Percentiles rank a stretch among this genome's conserved stretches.
Evolutionary conservation across 352 stramenopile genomes (phyloP).

Genomic region (Pythium sukuiense): DNA sequence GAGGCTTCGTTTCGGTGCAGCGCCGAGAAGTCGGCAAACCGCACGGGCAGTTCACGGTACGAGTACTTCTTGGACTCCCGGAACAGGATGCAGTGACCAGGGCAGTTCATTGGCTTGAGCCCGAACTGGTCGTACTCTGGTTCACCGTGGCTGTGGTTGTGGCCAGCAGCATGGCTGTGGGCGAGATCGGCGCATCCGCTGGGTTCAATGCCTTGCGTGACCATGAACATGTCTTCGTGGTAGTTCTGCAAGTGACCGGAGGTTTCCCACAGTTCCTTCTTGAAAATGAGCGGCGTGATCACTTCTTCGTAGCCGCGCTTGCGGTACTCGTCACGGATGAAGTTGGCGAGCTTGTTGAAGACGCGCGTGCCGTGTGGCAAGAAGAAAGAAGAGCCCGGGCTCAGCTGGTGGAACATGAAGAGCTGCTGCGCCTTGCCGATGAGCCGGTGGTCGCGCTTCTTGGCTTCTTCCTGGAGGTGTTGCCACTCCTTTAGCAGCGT

Average conservation of each 20-base stretch:
- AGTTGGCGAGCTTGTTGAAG: constrained; percentile 95
- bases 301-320: constrained; percentile 94
- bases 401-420: constrained; percentile 95
- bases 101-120: constrained; percentile 99
- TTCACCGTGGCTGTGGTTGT: constrained; percentile 27
- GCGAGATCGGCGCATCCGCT: background rate
- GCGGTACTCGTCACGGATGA: constrained; percentile 86
- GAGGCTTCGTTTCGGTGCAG: constrained; percentile 96
- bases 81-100: constrained; percentile 97
- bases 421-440: constrained; percentile 96
- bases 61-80: constrained; percentile 93
- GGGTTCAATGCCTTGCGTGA: constrained; percentile 64
- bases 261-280: constrained; percentile 97
- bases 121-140: constrained; percentile 92
- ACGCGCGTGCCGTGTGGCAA: constrained; percentile 96
- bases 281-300: constrained; percentile 97
- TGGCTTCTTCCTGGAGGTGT: constrained; percentile 93
- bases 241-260: constrained; percentile 98
- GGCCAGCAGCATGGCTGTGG: constrained; percentile 11
- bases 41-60: constrained; percentile 94
- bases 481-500: constrained; percentile 87
- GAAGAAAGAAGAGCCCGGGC: constrained; percentile 97
- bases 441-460: constrained; percentile 95
- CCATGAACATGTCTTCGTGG: constrained; percentile 95
- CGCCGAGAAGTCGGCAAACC: constrained; percentile 94